Conservation (phyloP, 2,329 filamentous ascomycete species). For the Arthrobotrys conoides region DNA sequence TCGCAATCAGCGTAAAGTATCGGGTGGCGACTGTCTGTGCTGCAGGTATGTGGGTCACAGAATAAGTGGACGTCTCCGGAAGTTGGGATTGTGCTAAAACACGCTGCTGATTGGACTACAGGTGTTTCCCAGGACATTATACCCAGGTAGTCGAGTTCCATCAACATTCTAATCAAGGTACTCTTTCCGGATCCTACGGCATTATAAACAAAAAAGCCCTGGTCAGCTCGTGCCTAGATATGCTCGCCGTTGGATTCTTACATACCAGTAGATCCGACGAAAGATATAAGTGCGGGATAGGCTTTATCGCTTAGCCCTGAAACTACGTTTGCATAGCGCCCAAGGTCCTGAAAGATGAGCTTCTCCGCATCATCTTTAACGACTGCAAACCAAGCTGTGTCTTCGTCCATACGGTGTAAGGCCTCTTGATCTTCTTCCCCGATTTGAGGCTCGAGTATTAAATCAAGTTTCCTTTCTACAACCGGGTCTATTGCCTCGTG, state of each 20-base stretch:
- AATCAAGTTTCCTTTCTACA: conserved; percentile 58
- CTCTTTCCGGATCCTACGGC: conserved; percentile 62
- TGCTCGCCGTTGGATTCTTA: background rate
- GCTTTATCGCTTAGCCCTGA: conserved; percentile 40
- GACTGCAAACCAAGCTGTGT: conserved; percentile 63
- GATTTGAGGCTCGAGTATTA: conserved; percentile 59
- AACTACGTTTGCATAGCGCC: conserved; percentile 35
- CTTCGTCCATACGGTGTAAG: conserved; percentile 53
- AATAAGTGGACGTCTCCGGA: conserved; percentile 63
- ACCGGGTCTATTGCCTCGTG: conserved; percentile 61
- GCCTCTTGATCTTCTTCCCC: conserved; percentile 34
- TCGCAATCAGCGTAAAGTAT: conserved; percentile 63
- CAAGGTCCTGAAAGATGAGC: conserved; percentile 49
- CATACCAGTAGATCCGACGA: conserved; percentile 62
- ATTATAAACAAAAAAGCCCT: too few species aligned
- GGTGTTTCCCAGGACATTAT: conserved; percentile 47
- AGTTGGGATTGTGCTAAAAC: conserved; percentile 55
- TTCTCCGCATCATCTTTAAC: conserved; percentile 51
- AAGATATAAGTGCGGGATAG: conserved; percentile 62
- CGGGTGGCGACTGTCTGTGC: conserved; percentile 39
- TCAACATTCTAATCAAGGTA: conserved; percentile 62
- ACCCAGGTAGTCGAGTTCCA: conserved; percentile 47
- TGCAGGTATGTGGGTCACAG: conserved; percentile 61
- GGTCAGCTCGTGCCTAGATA: too few species aligned
- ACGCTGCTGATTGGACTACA: conserved; percentile 58